Conservation (phyloP, 2,329 filamentous ascomycete genomes). For the Botryotinia convoluta region DNA sequence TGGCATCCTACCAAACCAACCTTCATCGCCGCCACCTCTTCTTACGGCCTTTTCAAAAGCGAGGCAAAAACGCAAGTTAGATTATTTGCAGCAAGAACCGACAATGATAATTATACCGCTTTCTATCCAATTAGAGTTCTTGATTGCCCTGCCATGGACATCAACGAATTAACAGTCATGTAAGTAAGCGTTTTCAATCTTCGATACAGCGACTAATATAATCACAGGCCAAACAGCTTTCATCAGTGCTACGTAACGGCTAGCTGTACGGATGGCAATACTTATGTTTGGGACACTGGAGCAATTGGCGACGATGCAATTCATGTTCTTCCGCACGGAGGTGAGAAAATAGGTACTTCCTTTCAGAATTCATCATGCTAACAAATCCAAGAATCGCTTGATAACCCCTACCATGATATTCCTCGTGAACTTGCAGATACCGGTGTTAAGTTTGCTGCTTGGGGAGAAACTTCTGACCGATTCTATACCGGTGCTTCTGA, state of each 20-base stretch:
- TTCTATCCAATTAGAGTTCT: slow-evolving; percentile 52
- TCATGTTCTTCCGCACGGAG: slow-evolving; percentile 54
- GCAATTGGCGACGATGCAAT: slow-evolving; percentile 52
- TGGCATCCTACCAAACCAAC: slow-evolving; percentile 57
- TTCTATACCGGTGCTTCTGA: slow-evolving; percentile 65
- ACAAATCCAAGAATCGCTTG: slow-evolving; percentile 32
- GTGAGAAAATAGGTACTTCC: slow-evolving; percentile 28
- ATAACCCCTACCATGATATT: slow-evolving; percentile 34
- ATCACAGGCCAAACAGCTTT: slow-evolving; percentile 49
- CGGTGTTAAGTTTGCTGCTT: slow-evolving; percentile 62
- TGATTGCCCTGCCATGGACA: slow-evolving; percentile 58
- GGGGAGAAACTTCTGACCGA: slow-evolving; percentile 55
- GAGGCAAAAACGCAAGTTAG: slow-evolving; percentile 57
- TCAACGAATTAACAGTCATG: slow-evolving; percentile 60
- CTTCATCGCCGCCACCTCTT: slow-evolving; percentile 59
- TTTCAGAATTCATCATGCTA: slow-evolving; percentile 10
- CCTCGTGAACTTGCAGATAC: slow-evolving; percentile 54
- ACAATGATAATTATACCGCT: slow-evolving; percentile 36
- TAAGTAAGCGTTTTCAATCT: slow-evolving; percentile 31
- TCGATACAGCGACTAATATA: slow-evolving; percentile 30
- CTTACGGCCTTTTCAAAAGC: slow-evolving; percentile 44
- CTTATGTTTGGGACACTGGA: slow-evolving; percentile 62
- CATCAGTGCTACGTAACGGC: slow-evolving; percentile 55
- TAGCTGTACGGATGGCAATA: slow-evolving; percentile 59
- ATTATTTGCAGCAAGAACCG: slow-evolving; percentile 45